Base-by-base conservation (phyloP, 1,139 yeast genomes). In the Pichia kudriavzevii region DNA sequence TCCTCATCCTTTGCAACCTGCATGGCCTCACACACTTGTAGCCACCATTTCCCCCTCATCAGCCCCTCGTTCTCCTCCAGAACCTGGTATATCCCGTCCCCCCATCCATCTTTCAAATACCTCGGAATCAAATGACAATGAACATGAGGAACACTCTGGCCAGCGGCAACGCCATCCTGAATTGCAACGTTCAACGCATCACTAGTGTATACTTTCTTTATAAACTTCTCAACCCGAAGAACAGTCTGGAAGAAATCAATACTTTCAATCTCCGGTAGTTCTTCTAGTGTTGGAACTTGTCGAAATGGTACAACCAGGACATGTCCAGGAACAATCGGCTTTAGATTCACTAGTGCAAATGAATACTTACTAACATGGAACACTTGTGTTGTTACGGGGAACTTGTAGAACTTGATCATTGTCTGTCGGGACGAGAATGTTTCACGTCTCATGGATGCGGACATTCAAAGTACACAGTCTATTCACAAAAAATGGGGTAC, bases 81-180 rank as follows among this genome's bases (percentile, higher is more conserved):
- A 47, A 64, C 60, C 8, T 59, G 61, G 55, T 88, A 84, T 24
- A 91, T 69, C 28, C 69, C 74, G 52, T 85, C 95, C 1, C 84
- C 87, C 43, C 72, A 68, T 26, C 77, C 81, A 46, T 81, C 79
- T 8, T 61, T 56, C 36, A 66, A 64, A 51, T 69, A 75, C 28
- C 98, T 65, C 4, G 98, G 98, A 22, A 91, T 85, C 13, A 91
- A 61, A 56, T 91, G 98, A 22, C 95, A 80, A 56, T 91, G 98
- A 19, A 91, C 67, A 58, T 91, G 98, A 3, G 95, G 94, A 1
- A 91, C 79, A 13, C 91, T 75, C 55, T 91, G 98, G 4, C 98
- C 98, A 2, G 96, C 91, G 36, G 84, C 85, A 0, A 91, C 84
- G 0, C 98, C 98, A 55, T 91, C 98, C 55, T 91, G 98, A 39